Conservation (phyloP, 164 flowering plant species). For the Berberis thunbergii region DNA sequence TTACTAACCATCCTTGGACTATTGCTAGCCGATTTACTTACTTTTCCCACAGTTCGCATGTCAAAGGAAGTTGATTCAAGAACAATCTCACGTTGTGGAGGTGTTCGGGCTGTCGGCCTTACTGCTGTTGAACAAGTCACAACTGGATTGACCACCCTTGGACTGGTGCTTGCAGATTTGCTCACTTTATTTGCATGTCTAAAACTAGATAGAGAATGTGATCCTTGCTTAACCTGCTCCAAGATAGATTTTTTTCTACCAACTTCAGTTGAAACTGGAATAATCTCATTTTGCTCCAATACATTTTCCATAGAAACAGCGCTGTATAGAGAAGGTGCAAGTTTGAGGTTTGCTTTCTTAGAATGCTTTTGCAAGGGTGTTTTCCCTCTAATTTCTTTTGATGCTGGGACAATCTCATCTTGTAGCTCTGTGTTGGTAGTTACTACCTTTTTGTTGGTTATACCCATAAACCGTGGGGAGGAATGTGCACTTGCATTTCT, state of each 20-base stretch:
- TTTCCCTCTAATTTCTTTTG: conserved; percentile 4
- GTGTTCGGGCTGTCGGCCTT: background rate
- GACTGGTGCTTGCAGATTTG: conserved; percentile 22
- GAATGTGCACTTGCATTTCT: conserved; percentile 14
- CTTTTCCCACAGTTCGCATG: too few relatives aligned
- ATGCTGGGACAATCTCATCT: conserved; percentile 11
- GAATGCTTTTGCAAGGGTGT: background rate
- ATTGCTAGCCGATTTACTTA: too few relatives aligned
- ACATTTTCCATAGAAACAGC: conserved; percentile 6
- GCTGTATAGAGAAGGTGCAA: background rate
- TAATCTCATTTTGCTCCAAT: conserved; percentile 12
- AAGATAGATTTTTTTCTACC: conserved; percentile 12
- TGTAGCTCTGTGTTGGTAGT: conserved; percentile 11
- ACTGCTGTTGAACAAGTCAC: conserved; percentile 1
- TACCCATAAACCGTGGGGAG: conserved; percentile 13
- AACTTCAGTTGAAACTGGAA: conserved; percentile 13
- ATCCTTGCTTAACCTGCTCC: conserved; percentile 10
- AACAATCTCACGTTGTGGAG: too few relatives aligned
- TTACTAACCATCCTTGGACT: too few relatives aligned
- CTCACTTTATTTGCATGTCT: conserved; percentile 5
- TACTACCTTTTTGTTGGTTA: conserved; percentile 11
- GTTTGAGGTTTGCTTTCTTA: background rate
- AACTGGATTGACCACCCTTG: conserved; percentile 13
- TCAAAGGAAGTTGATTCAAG: too few relatives aligned
- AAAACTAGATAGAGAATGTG: conserved; percentile 15